Conservation (phyloP, 176 grass and related monocot genomes). For the barley (Hordeum vulgare) region MorexV3_pseudomolecules_assembly NC_058518.1:11627393-11627892, state of each 20-base stretch:
- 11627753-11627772: neutral
- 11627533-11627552: neutral
- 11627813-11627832: neutral
- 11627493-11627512: neutral
- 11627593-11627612: fast-evolving
- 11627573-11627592: neutral
- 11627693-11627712: fast-evolving
- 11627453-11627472: neutral
- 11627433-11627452: neutral
- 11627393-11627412: no score
- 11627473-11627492: neutral
- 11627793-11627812: neutral
- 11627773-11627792: neutral
- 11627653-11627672: neutral
- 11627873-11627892: neutral
- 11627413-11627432: no score
- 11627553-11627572: neutral
- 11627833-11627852: neutral
- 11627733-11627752: neutral
- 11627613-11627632: neutral
- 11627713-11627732: neutral
- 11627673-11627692: neutral
- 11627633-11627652: neutral
- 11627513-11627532: fast-evolving
- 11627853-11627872: neutral